Conservation (phyloP, 2,329 filamentous ascomycete genomes). For the Ascochyta lentis region DNA sequence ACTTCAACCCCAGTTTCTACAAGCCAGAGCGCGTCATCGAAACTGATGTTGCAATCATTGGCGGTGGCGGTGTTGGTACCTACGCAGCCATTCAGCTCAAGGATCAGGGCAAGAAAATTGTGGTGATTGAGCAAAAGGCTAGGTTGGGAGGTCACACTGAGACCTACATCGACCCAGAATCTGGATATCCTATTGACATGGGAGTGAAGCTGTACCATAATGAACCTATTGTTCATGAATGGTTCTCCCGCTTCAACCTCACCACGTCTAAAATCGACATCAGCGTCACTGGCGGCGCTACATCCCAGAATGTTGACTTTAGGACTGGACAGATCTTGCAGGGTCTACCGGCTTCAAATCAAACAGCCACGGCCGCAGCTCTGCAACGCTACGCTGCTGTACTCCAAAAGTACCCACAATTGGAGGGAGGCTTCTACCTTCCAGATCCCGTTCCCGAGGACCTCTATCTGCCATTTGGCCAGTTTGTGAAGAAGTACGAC, state of each 20-base stretch:
- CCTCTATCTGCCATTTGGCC: conserved; percentile 57
- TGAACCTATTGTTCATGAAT: conserved; percentile 45
- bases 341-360: background rate
- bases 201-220: conserved; percentile 51
- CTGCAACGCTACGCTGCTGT: conserved; percentile 34
- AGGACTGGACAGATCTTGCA: conserved; percentile 26
- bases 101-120: conserved; percentile 47
- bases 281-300: background rate
- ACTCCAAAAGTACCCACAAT: conserved; percentile 25
- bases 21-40: conserved; percentile 4
- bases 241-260: conserved; percentile 26
- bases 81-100: conserved; percentile 52
- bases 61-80: conserved; percentile 52
- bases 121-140: conserved; percentile 49
- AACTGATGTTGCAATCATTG: conserved; percentile 48
- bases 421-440: conserved; percentile 52
- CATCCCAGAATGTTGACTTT: conserved; percentile 38
- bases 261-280: background rate
- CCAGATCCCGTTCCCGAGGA: conserved; percentile 55
- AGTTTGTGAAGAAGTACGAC: conserved; percentile 58
- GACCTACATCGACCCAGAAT: conserved; percentile 52
- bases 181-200: conserved; percentile 40
- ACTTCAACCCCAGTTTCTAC: background rate
- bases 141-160: conserved; percentile 58
- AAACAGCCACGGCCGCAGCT: conserved; percentile 13